Conservation (phyloP, 164 flowering plant genomes). For the Malania oleifera region DNA sequence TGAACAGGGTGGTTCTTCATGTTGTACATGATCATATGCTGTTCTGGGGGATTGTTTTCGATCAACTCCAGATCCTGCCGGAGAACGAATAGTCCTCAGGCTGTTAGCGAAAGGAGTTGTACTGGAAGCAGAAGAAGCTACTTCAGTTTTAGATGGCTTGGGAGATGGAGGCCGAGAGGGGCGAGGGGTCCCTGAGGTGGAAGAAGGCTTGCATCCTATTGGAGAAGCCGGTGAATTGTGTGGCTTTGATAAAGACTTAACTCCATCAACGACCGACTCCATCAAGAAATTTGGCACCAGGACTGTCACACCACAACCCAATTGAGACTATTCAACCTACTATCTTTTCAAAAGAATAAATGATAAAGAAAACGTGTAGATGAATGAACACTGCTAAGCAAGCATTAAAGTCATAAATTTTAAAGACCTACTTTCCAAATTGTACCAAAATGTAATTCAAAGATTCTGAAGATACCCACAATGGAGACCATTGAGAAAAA, state of each 20-base stretch:
- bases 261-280: slow-evolving; percentile 33
- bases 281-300: slow-evolving; percentile 12
- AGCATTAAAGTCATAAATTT: slow-evolving; percentile 2
- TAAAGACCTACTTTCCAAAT: slow-evolving; percentile 6
- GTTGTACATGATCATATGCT: slow-evolving; percentile 12
- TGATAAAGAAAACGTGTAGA: too few relatives aligned
- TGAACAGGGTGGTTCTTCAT: slow-evolving; percentile 22
- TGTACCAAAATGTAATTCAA: slow-evolving; percentile 5
- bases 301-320: slow-evolving; percentile 18
- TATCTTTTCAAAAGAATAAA: not conserved
- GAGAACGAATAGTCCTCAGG: slow-evolving; percentile 10
- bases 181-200: slow-evolving; percentile 21
- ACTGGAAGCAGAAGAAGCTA: slow-evolving; percentile 24
- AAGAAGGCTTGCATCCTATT: slow-evolving; percentile 18
- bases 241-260: slow-evolving; percentile 24
- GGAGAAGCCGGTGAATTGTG: slow-evolving; percentile 13
- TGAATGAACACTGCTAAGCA: not conserved
- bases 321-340: slow-evolving; percentile 11
- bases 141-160: slow-evolving; percentile 25
- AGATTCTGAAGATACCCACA: slow-evolving; percentile 14
- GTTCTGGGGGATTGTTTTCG: slow-evolving; percentile 25
- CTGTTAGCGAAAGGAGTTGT: slow-evolving; percentile 16
- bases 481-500: not conserved
- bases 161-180: slow-evolving; percentile 22
- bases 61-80: slow-evolving; percentile 12